Evolutionary conservation across 768 basidiomycete genomes (phyloP).

Genomic region (Gyrodon lividus): DNA sequence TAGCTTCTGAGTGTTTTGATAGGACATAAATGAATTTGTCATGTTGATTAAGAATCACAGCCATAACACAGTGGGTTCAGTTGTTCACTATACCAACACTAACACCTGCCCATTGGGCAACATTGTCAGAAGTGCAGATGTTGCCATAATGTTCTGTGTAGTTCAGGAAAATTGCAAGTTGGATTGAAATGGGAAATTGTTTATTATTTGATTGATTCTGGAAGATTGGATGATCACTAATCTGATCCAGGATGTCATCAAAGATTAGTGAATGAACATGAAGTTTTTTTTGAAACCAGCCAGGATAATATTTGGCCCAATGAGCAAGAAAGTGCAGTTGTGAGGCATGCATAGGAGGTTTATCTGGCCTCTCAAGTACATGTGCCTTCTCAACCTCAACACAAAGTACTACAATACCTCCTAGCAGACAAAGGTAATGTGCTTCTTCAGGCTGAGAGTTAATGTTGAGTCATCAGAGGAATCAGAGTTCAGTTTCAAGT

Average conservation of each 20-base stretch:
- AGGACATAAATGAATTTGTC: conserved; percentile 1
- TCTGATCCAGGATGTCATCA: conserved; percentile 14
- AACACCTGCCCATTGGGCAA: conserved; percentile 7
- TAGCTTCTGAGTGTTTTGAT: background rate
- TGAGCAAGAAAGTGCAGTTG: conserved; percentile 5
- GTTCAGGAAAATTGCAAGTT: conserved; percentile 29
- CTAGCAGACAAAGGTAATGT: background rate
- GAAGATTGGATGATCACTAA: conserved; percentile 1
- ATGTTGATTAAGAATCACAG: background rate
- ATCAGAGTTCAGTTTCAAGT: background rate
- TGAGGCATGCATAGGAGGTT: background rate
- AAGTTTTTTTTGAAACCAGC: conserved; percentile 27
- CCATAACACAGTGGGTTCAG: conserved; percentile 5
- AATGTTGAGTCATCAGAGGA: background rate
- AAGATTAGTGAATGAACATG: conserved; percentile 27
- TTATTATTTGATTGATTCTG: background rate
- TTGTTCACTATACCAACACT: conserved; percentile 2
- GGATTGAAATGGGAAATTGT: conserved; percentile 26
- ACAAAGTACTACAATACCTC: background rate
- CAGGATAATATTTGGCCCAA: conserved; percentile 7
- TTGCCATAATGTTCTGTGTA: conserved; percentile 30
- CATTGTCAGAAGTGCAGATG: background rate
- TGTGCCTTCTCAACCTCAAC: background rate
- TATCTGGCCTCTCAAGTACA: background rate
- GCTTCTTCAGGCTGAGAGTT: background rate